phyloP scores from a whole-genome alignment of 805 yeast genomes.

The Hanseniaspora mollemarum region DNA sequence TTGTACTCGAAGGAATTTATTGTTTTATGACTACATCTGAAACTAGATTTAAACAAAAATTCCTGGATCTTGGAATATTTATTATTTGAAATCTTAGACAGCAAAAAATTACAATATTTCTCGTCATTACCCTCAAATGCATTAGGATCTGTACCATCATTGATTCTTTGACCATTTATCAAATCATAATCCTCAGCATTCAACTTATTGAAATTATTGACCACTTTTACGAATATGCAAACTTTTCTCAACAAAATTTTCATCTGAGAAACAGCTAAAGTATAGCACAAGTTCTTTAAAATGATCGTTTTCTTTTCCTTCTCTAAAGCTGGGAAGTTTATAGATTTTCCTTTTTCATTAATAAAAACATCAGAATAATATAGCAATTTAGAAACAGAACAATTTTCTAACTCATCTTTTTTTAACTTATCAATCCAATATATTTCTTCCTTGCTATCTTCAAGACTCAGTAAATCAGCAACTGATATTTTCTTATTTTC shows the following conservation, averaged over 20 bases:
- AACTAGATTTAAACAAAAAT: not conserved
- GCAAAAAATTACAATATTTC: conserved; percentile 6
- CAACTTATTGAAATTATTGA: conserved; percentile 26
- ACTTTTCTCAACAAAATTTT: conserved; percentile 27
- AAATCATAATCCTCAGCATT: conserved; percentile 23
- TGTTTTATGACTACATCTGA: conserved; percentile 4
- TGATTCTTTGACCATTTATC: conserved; percentile 17
- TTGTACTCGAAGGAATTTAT: not conserved
- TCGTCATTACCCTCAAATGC: conserved; percentile 3
- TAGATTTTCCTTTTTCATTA: not conserved
- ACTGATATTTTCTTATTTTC: not conserved
- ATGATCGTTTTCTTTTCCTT: not conserved
- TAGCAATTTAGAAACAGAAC: not conserved
- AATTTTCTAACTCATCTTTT: not conserved
- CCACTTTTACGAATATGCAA: conserved; percentile 27
- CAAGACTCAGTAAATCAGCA: not conserved
- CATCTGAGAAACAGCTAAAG: conserved; percentile 21
- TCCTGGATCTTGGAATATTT: not conserved
- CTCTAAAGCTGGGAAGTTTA: not conserved
- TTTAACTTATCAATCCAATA: not conserved
- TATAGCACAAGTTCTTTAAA: conserved; percentile 16
- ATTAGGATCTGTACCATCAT: conserved; percentile 19
- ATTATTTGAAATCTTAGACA: conserved; percentile 3
- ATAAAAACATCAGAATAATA: not conserved
- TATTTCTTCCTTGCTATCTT: not conserved